Evolutionary conservation across 805 yeast genomes (phyloP), one percentile per base, ranked within the genome.

Genomic region (Ogataea paradorogensis): DNA sequence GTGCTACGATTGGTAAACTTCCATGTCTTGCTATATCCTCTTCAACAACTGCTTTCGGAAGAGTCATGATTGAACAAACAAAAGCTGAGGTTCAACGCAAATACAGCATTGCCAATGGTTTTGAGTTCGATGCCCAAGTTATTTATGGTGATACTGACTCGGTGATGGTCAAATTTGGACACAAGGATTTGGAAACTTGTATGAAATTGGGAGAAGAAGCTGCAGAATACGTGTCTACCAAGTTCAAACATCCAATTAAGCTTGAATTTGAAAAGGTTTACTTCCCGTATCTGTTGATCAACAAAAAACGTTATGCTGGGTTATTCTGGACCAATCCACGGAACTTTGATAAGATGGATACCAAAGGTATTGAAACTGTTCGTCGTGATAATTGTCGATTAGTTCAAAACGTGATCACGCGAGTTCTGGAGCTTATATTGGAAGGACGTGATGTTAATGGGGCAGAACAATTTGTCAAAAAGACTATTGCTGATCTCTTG

Each of bases 121-220:
- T 71, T 54, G 72, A 76, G n/a, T 80, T 73, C 57, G 95, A 93
- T 65, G 82, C 98, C 0, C 76, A 83, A 50, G 99, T 93, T 46
- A 83, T 93, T 28, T 93, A 93, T 59, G 99, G 99, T 71, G 99
- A 93, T 64, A 93, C 99, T 0, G 99, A 93, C 74, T 95, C 99
- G 7, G 99, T 93, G 13, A 95, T 93, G 99, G 96, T 93, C 30
- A 90, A 88, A 58, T 93, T 93, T 67, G 99, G 99, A 2, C 78
- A 80, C 23, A 68, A 70, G 8, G 95, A 88, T 56, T 62, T 91
- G 47, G 80, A 72, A 40, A 84, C 84, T 22, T 86, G 96, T 50
- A 95, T 93, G 99, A 72, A 75, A 38, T 59, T 89, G 40, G 99
- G 99, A 5, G 84, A 89, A 53, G 95, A 91, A 55, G 99, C 98